Base-by-base conservation (phyloP, 2,329 filamentous ascomycete species). In the Coleophoma eucalyptorum region DNA sequence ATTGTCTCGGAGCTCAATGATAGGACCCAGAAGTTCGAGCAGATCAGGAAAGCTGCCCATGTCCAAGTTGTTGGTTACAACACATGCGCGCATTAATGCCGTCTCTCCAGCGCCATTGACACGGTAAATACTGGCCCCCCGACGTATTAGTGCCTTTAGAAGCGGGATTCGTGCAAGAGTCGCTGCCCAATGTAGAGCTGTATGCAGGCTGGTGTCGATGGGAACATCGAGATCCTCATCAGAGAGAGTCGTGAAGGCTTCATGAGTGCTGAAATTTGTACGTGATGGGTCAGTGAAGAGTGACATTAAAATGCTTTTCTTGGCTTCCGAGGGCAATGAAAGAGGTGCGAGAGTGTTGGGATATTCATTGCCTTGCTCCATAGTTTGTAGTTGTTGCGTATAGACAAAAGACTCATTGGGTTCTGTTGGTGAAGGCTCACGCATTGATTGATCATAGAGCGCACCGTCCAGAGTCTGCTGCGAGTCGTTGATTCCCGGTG, bases 181-280 rank as follows among this genome's bases (percentile, higher is more conserved):
- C 5, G 94, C 91, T 2, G 94, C 94, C 94, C 94, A 99, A 65
- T 97, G 93, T 38, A 99, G 75, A 3, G 92, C 92, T 16, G 91
- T 97, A 64, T 97, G 90, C 34, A 86, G 86, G 52, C 90, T 90
- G 21, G 86, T 80, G 64, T 99, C 94, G 51, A 99, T 90, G 2
- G 94, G 93, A 66, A 94, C 87, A 63, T 99, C 94, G 19, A 97
- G 80, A 58, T 99, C 93, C 37, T 86, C 75, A 0, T 89, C 83
- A 1, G 84, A 87, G 50, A 97, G 78, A 10, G 84, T 84, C 44
- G 84, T 77, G 37, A 99, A 81, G 37, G 89, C 87, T 11, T 91
- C 87, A 61, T 93, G 87, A 50, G 86, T 84, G 1, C 84, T 80
- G 56, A 76, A 86, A 57, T 95, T 89, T 7, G 82, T 83, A 11